A percentile compares a stretch with the other conserved stretches of the same genome.
Conservation (phyloP, 495 filamentous ascomycete genomes). For the Penicillium dipodomyicola region DNA sequence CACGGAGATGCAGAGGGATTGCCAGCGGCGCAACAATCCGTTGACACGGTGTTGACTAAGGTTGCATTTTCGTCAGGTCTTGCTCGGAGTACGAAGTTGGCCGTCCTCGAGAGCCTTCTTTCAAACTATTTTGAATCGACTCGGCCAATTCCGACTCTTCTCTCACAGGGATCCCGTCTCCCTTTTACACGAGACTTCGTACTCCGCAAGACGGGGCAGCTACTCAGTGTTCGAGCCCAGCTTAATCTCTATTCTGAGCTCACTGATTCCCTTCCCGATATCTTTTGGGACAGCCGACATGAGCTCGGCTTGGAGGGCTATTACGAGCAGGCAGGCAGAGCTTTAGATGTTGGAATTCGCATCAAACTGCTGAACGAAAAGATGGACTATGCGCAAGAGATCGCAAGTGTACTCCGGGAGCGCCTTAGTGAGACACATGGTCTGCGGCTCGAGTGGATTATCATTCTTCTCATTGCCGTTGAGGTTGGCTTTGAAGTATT, state of each 20-base stretch:
- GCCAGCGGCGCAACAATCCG: slow-evolving; percentile 35
- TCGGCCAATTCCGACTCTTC: slow-evolving; percentile 68
- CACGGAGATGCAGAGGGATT: slow-evolving; percentile 14
- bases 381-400: slow-evolving; percentile 97
- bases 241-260: slow-evolving; percentile 96
- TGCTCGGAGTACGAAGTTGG: slow-evolving; percentile 92
- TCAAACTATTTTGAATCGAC: slow-evolving; percentile 82
- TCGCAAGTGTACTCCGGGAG: slow-evolving; percentile 84
- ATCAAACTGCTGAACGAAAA: slow-evolving; percentile 93
- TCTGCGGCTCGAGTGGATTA: slow-evolving; percentile 90
- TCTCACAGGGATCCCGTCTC: slow-evolving; percentile 61
- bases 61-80: slow-evolving; percentile 95
- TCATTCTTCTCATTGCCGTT: slow-evolving; percentile 88
- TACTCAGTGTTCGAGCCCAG: slow-evolving; percentile 87
- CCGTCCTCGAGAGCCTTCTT: slow-evolving; percentile 85
- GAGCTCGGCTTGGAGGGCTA: slow-evolving; percentile 87
- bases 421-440: slow-evolving; percentile 87
- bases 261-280: slow-evolving; percentile 89
- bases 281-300: slow-evolving; percentile 93
- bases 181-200: slow-evolving; percentile 77
- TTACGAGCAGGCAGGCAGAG: slow-evolving; percentile 87
- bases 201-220: slow-evolving; percentile 87
- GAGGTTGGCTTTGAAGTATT: slow-evolving; percentile 75
- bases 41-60: slow-evolving; percentile 83
- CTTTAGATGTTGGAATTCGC: slow-evolving; percentile 86